Base-by-base conservation (phyloP, 306 rosid species). In the Morella rubra region DNA sequence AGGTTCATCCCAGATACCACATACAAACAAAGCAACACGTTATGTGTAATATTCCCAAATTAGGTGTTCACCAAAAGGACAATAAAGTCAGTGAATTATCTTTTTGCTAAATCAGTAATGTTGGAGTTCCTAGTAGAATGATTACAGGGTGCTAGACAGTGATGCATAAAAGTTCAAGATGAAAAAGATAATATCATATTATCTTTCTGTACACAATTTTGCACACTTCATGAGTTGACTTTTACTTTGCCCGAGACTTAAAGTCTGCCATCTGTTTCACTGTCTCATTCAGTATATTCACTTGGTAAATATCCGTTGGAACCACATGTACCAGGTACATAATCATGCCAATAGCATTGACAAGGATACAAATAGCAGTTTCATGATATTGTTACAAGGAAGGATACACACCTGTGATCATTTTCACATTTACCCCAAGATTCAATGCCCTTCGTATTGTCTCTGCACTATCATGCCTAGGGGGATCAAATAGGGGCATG, bases 401-500 rank as follows among this genome's bases (percentile, higher is more conserved):
- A 65, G 44, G 73, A 77, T n/a, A 79, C 71, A 47, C 1, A 89
- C 97, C 97, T 83, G 98, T 93, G 72, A 90, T 93, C 98, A 93
- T 90, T 78, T 90, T 93, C 56, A 93, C 93, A 80, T 84, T 90
- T 45, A 93, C 96, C 73, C 98, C 98, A 40, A 93, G 96, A 78
- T 93, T 82, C 81, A 93, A 80, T 7, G 96, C 98, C 74, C 96
- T 85, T 42, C 83, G 73, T 68, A 92, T 90, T 41, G 97, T 91
- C 78, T 91, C 97, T 16, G 95, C 97, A 76, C 97, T 91, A 69
- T 92, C 97, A 81, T 93, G 96, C 77, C 98, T 82, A 70, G 98
- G 98, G 0, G 94, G 98, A 52, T 93, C 98, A 75, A 93, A 93
- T 7, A 93, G 72, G 74, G 98, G 96, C 93, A 93, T 22, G 40